These are phyloP conservation scores for Brassica carinata DNA, from an alignment of 345 rosid species.

Conservation along the genomic window DNA sequence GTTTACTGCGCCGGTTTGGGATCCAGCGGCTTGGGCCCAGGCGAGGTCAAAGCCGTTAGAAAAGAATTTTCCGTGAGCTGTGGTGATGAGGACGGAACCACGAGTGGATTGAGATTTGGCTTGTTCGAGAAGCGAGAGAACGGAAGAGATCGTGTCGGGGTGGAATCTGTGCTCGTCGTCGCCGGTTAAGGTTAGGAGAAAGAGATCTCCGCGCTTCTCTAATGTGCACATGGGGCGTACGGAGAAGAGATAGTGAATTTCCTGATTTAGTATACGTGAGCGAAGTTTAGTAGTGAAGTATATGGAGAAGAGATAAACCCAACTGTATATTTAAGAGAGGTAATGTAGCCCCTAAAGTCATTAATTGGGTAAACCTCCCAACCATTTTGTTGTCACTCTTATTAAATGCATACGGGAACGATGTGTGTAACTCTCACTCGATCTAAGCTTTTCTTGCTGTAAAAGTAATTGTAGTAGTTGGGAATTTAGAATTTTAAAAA, in stretches of 20 bases:
- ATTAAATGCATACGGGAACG: conserved; percentile 16
- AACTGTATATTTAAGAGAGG: conserved; percentile 22
- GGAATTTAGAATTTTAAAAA: background rate
- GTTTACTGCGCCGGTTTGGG: conserved; percentile 26
- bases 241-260: background rate
- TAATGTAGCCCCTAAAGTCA: background rate
- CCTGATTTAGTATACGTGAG: background rate
- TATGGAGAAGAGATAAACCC: conserved; percentile 7
- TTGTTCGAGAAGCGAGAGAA: conserved; percentile 53
- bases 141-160: conserved; percentile 50
- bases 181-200: conserved; percentile 64
- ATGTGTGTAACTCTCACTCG: background rate
- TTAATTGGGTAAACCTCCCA: conserved; percentile 37
- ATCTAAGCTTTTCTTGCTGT: conserved; percentile 2
- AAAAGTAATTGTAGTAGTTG: background rate
- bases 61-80: conserved; percentile 73
- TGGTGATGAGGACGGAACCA: conserved; percentile 73
- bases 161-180: conserved; percentile 63
- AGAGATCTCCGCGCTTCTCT: conserved; percentile 61
- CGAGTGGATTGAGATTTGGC: conserved; percentile 59
- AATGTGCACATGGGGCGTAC: conserved; percentile 56
- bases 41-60: conserved; percentile 80
- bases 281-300: background rate
- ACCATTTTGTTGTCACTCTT: conserved; percentile 25
- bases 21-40: conserved; percentile 69